Base-by-base conservation (phyloP, 2,329 filamentous ascomycete species). In the Hysterium pulicare region DNA sequence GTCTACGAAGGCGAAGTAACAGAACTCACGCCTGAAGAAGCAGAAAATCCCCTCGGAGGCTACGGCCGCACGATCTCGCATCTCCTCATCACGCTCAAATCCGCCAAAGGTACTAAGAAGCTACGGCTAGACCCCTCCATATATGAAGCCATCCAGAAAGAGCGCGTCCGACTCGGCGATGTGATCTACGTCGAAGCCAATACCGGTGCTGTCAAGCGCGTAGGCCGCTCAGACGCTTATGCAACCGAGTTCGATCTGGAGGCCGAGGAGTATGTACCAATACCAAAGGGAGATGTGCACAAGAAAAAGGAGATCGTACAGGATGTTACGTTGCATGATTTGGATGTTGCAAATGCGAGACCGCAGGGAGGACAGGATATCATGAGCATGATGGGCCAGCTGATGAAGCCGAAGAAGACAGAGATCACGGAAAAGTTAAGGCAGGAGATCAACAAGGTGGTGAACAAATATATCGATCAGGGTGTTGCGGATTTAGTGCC, bases 261-360 rank as follows among this genome's bases (percentile, higher is more conserved):
- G 73, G 93, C 93, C 2, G 93, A 98, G 71, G 93, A 98, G 71
- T 98, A 98, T 68, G 93, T 98, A 52, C 93, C 93, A 5, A 94
- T 98, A 50, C 93, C 93, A 44, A 98, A 98, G 75, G 93, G 93
- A 45, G 93, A 98, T 62, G 93, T 98, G 41, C 93, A 97, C 76
- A 98, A 98, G 81, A 97, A 96, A 82, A 98, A 98, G 77, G 93
- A 98, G 72, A 95, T 98, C 56, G 93, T 98, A 26, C 93, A 98
- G 68, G 93, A 98, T 61, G 93, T 98, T 49, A 96, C 93, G 34
- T 78, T 98, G 51, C 93, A 98, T 69, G 93, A 98, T 64, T 76
- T 98, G 43, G 93, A 98, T 62, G 86, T 97, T 49, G 93, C 93
- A 51, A 98, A 98, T 61, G 87, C 93, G 11, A 78, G 91, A 59